A percentile compares a stretch with the other conserved stretches of the same genome.
phyloP scores from a whole-genome alignment of 2,329 filamentous ascomycete species.

The Fusarium nematophilum region DNA sequence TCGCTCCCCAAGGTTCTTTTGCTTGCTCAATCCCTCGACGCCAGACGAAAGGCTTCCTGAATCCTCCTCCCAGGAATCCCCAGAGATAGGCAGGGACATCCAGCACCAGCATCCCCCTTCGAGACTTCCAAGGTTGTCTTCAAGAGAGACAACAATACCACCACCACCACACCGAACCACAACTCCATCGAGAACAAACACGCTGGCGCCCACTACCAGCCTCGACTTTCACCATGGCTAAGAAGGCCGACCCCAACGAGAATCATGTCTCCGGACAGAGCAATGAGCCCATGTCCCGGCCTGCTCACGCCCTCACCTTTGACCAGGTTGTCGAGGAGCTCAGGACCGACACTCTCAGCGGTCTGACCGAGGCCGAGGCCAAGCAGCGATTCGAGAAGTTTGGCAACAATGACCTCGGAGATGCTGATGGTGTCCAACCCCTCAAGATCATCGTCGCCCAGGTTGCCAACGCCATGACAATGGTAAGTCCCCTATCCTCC shows the following conservation, averaged over 20 bases:
- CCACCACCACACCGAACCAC: constrained; percentile 1
- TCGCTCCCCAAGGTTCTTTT: constrained; percentile 27
- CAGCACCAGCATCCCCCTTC: constrained; percentile 1
- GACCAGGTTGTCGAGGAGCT: constrained; percentile 64
- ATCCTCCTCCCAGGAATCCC: constrained; percentile 32
- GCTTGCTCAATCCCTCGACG: constrained; percentile 30
- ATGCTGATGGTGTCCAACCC: constrained; percentile 61
- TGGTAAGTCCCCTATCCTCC: constrained; percentile 56
- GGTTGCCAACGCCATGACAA: constrained; percentile 76
- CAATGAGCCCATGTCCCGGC: constrained; percentile 58
- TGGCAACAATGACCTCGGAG: constrained; percentile 68
- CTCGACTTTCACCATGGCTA: constrained; percentile 33
- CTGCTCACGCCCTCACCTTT: constrained; percentile 66
- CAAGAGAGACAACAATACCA: not conserved
- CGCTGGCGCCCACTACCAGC: constrained; percentile 29
- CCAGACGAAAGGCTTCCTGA: constrained; percentile 40
- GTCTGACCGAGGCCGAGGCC: constrained; percentile 64
- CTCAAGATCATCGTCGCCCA: constrained; percentile 71
- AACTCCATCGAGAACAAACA: constrained; percentile 9
- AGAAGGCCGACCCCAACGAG: constrained; percentile 31
- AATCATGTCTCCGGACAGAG: constrained; percentile 49
- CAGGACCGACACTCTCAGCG: constrained; percentile 62
- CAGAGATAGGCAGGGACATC: constrained; percentile 32
- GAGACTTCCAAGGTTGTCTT: no score
- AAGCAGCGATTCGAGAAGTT: constrained; percentile 61